A percentile compares a stretch with the other conserved stretches of the same genome.
These are phyloP conservation scores for Spergularia marina DNA, from an alignment of 148 eudicot genomes.

Conservation along the genomic window DNA sequence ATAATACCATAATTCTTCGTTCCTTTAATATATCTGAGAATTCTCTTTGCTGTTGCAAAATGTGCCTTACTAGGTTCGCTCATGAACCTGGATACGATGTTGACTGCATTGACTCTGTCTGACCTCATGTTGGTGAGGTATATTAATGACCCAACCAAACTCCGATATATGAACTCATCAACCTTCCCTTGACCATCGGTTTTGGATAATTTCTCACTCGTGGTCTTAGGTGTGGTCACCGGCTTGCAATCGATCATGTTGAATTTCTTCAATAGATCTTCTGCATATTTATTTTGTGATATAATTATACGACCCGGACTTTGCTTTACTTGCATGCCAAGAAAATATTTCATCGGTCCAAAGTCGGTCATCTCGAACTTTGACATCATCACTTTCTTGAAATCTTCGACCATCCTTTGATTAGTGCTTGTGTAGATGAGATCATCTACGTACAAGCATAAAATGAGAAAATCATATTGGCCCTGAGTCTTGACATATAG, in stretches of 20 bases:
- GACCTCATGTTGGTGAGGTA: not conserved
- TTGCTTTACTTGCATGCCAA: constrained; percentile 10
- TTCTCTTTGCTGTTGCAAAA: too few species aligned
- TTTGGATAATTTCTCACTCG: not conserved
- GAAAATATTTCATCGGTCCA: not conserved
- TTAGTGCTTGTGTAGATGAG: too few species aligned
- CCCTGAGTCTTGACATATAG: too few species aligned
- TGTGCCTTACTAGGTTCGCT: not conserved
- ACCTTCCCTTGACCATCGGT: not conserved
- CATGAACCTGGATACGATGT: constrained; percentile 1
- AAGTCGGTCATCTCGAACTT: not conserved
- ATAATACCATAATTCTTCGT: too few species aligned
- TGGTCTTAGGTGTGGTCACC: not conserved
- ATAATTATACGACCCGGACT: not conserved
- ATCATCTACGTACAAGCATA: too few species aligned
- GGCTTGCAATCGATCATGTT: constrained; percentile 3
- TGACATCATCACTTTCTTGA: too few species aligned
- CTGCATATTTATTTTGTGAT: not conserved
- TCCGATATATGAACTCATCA: not conserved
- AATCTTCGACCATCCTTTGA: too few species aligned
- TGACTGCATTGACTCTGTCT: not conserved
- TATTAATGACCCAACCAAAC: not conserved
- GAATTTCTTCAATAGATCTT: not conserved
- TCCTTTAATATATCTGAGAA: too few species aligned
- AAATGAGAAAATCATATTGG: too few species aligned